Evolutionary conservation across 192 early-diverging fungal genomes (phyloP).

Genomic region (Nowakowskiella sp.): DNA sequence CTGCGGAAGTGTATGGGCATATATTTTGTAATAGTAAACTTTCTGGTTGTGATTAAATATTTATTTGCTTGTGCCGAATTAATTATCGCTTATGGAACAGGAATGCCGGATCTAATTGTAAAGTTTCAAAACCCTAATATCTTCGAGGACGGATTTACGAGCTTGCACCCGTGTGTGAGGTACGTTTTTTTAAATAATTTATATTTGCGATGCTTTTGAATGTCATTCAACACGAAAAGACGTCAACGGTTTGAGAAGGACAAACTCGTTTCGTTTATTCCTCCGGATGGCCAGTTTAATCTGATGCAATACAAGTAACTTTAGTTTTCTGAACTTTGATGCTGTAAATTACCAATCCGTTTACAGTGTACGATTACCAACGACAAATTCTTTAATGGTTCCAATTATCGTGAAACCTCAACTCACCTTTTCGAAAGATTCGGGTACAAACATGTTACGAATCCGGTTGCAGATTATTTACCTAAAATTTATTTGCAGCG

Average conservation of each 20-base stretch:
- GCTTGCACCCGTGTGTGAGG: conserved; percentile 88
- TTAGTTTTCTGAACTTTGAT: not conserved
- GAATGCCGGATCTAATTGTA: conserved; percentile 84
- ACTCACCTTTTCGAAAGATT: not conserved
- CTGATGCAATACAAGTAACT: conserved; percentile 69
- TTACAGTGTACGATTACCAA: conserved; percentile 5
- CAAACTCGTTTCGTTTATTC: conserved; percentile 77
- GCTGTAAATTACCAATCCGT: not conserved
- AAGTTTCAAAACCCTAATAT: conserved; percentile 58
- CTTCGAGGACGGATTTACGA: conserved; percentile 61
- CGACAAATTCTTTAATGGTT: not conserved
- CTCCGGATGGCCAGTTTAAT: conserved; percentile 87
- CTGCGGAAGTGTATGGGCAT: conserved; percentile 71
- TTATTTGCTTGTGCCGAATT: not conserved
- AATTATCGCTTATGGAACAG: conserved; percentile 17
- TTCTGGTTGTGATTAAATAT: conserved; percentile 46
- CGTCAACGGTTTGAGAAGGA: conserved; percentile 73
- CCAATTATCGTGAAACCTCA: conserved; percentile 5
- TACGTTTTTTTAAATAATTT: not conserved
- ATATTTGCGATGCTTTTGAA: not conserved
- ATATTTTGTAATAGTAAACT: conserved; percentile 69
- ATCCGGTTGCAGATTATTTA: not conserved
- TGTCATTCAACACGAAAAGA: conserved; percentile 18
- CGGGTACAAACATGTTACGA: not conserved
- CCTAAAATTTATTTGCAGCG: conserved; percentile 23